Conservation (phyloP, 2,329 filamentous ascomycete genomes). For the Aureobasidium leucospermi region DNA sequence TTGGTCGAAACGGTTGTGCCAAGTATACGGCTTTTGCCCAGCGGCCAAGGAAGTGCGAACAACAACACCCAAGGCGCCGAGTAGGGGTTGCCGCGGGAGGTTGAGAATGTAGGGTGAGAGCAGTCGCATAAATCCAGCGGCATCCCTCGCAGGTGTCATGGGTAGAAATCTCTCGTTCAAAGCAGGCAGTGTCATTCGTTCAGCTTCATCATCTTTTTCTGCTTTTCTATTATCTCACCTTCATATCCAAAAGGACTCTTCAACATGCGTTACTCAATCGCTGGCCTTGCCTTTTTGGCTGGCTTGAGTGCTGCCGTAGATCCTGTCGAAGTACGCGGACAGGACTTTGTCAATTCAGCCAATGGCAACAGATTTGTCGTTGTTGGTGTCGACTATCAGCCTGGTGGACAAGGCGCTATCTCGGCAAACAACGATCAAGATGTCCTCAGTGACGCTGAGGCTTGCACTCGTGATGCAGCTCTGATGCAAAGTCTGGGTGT, state of each 20-base stretch:
- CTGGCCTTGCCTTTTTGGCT: slow-evolving; percentile 12
- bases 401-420: slow-evolving; percentile 54
- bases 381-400: slow-evolving; percentile 58
- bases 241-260: neutral
- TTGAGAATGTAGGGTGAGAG: neutral
- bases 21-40: slow-evolving; percentile 6
- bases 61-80: slow-evolving; percentile 4
- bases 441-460: slow-evolving; percentile 49
- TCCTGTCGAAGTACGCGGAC: slow-evolving; percentile 49
- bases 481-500: slow-evolving; percentile 57
- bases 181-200: slow-evolving; percentile 2
- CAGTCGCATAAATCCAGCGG: slow-evolving; percentile 7
- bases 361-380: slow-evolving; percentile 55
- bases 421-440: slow-evolving; percentile 43
- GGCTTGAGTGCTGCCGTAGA: slow-evolving; percentile 44
- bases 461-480: slow-evolving; percentile 56
- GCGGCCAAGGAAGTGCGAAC: slow-evolving; percentile 6
- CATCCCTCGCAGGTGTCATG: neutral
- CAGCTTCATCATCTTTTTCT: neutral
- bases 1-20: neutral
- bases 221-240: neutral
- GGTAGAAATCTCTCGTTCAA: neutral
- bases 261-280: slow-evolving; percentile 1
- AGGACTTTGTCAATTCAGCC: slow-evolving; percentile 54
- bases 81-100: slow-evolving; percentile 1